Percentiles rank a stretch among this genome's conserved stretches.
These are phyloP conservation scores for Xylaria palmicola DNA, from an alignment of 495 filamentous ascomycete genomes.

Conservation along the genomic window DNA sequence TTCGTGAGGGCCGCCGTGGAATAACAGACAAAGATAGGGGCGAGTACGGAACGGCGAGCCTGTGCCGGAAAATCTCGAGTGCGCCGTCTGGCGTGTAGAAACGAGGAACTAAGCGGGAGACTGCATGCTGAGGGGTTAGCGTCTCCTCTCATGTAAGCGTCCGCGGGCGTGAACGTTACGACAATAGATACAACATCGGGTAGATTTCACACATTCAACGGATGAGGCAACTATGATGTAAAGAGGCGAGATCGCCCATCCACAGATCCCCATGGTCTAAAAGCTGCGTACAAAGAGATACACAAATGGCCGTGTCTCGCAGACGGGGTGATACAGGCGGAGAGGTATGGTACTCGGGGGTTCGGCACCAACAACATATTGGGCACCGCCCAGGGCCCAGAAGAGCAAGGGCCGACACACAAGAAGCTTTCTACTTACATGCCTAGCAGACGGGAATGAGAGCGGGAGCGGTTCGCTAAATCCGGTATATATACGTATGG, in stretches of 20 bases:
- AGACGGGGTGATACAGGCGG: not conserved
- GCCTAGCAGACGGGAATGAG: not conserved
- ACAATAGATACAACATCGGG: not conserved
- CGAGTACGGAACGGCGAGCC: not conserved
- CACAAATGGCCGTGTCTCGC: conserved; percentile 2
- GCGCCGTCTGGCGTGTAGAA: not conserved
- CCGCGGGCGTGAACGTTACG: conserved; percentile 19
- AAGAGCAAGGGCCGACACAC: not conserved
- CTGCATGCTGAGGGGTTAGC: conserved; percentile 35
- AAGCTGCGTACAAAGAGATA: not conserved
- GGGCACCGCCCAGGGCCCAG: not conserved
- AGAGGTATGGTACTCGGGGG: not conserved
- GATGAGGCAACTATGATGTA: not conserved
- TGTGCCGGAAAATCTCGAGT: not conserved
- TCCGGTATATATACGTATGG: conserved; percentile 8
- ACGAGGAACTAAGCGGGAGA: conserved; percentile 25
- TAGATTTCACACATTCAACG: not conserved
- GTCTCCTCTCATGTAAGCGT: conserved; percentile 29
- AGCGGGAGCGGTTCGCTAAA: not conserved
- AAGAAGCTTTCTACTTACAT: conserved; percentile 12
- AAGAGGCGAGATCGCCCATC: not conserved
- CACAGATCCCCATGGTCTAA: not conserved
- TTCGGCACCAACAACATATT: not conserved
- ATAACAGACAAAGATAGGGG: not conserved
- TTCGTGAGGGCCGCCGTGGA: not conserved